Evolutionary conservation across 768 basidiomycete genomes (phyloP).

Genomic region (Amanita polypyramis): DNA sequence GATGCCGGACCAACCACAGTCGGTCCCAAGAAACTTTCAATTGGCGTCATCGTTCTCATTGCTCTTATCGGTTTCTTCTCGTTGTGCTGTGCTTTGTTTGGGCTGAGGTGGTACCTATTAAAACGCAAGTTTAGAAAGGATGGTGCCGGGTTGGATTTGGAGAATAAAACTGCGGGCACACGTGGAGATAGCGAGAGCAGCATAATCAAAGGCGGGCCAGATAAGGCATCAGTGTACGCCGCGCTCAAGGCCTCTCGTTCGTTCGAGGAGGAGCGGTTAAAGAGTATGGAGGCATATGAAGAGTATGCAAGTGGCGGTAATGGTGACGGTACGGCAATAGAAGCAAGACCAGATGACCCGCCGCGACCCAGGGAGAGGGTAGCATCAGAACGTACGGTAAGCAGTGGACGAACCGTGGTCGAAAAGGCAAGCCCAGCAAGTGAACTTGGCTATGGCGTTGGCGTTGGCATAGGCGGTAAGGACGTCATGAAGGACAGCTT

Average conservation of each 20-base stretch:
- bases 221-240: background rate
- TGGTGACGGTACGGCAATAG: background rate
- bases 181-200: background rate
- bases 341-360: too few species aligned
- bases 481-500: too few species aligned
- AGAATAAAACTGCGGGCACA: background rate
- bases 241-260: background rate
- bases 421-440: conserved; percentile 3
- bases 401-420: conserved; percentile 5
- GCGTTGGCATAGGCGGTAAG: too few species aligned
- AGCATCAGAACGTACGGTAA: background rate
- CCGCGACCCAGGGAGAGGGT: background rate
- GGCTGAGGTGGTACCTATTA: conserved; percentile 37
- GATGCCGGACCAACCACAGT: conserved; percentile 9
- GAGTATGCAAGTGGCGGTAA: background rate
- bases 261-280: background rate
- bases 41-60: conserved; percentile 56
- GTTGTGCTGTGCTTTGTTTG: conserved; percentile 44
- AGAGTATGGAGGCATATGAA: too few species aligned
- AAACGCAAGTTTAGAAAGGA: conserved; percentile 13
- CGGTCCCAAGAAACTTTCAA: conserved; percentile 28
- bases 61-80: conserved; percentile 49
- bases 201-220: background rate
- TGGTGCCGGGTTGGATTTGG: conserved; percentile 4
- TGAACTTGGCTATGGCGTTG: too few species aligned